A percentile compares a stretch with the other conserved stretches of the same genome.
These are phyloP conservation scores for Polychaeton citri DNA, from an alignment of 2,329 filamentous ascomycete species.

Conservation along the genomic window DNA sequence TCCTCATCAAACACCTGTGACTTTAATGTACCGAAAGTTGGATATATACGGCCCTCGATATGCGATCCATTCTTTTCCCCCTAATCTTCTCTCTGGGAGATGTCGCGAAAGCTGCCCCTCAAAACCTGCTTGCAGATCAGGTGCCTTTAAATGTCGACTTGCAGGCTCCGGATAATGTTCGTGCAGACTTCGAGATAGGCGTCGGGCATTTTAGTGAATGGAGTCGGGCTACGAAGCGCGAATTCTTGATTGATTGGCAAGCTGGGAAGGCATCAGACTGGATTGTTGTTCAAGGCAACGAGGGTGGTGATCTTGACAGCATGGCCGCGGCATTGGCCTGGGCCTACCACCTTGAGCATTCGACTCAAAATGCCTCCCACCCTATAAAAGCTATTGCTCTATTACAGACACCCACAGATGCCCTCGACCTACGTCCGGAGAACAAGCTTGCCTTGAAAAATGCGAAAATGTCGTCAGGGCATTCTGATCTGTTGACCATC, in stretches of 20 bases:
- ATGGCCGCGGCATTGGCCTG: constrained; percentile 34
- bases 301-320: constrained; percentile 31
- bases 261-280: constrained; percentile 28
- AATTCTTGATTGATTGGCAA: constrained; percentile 36
- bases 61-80: too few species aligned
- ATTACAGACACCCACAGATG: constrained; percentile 33
- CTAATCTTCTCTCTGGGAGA: background rate
- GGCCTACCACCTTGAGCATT: constrained; percentile 35
- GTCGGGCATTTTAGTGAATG: constrained; percentile 38
- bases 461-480: constrained; percentile 32
- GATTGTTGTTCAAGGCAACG: constrained; percentile 34
- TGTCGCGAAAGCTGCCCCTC: background rate
- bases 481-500: constrained; percentile 34
- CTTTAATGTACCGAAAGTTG: too few species aligned
- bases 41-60: too few species aligned
- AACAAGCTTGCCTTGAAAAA: constrained; percentile 33
- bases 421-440: constrained; percentile 34
- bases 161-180: background rate
- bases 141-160: background rate
- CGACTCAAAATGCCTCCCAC: constrained; percentile 27
- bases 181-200: constrained; percentile 12
- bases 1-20: too few species aligned
- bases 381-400: constrained; percentile 34
- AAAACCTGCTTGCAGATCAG: background rate
- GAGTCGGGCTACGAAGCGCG: constrained; percentile 33